A percentile compares a stretch with the other conserved stretches of the same genome.
Evolutionary conservation across 768 basidiomycete species (phyloP).

Genomic region (Tylopilus vinaceipallidus): DNA sequence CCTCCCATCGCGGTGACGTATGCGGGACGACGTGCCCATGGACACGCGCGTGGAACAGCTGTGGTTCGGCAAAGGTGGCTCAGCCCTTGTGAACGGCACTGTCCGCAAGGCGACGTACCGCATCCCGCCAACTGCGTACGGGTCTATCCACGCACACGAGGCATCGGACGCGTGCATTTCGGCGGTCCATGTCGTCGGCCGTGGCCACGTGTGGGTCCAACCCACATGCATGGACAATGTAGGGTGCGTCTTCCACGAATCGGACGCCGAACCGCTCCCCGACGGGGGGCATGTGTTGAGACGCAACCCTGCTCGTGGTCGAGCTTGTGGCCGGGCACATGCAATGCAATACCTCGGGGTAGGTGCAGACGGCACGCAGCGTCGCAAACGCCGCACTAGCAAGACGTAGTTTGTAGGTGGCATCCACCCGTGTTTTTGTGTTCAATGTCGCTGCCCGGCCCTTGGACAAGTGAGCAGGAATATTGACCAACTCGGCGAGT

Average conservation of each 20-base stretch:
- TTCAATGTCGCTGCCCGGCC: too few relatives aligned
- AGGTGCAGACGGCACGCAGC: background rate
- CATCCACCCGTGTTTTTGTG: too few relatives aligned
- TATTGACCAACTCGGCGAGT: background rate
- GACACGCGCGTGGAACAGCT: too few relatives aligned
- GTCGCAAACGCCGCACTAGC: background rate
- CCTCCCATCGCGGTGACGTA: too few relatives aligned
- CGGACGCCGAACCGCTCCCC: background rate
- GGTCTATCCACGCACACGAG: background rate
- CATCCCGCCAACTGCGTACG: background rate
- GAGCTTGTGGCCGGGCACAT: too few relatives aligned
- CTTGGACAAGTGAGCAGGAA: background rate
- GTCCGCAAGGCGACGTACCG: background rate
- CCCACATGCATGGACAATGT: conserved; percentile 1
- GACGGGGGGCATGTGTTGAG: too few relatives aligned
- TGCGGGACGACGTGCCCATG: too few relatives aligned
- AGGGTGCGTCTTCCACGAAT: background rate
- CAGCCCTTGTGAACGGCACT: too few relatives aligned
- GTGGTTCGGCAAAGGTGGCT: too few relatives aligned
- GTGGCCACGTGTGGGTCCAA: background rate
- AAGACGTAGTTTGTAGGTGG: background rate
- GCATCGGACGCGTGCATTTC: background rate
- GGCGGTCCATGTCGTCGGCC: background rate
- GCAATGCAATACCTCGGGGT: background rate
- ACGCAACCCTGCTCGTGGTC: too few relatives aligned